Conservation (phyloP, 2,329 filamentous ascomycete species). For the Xylariales sp. region DNA sequence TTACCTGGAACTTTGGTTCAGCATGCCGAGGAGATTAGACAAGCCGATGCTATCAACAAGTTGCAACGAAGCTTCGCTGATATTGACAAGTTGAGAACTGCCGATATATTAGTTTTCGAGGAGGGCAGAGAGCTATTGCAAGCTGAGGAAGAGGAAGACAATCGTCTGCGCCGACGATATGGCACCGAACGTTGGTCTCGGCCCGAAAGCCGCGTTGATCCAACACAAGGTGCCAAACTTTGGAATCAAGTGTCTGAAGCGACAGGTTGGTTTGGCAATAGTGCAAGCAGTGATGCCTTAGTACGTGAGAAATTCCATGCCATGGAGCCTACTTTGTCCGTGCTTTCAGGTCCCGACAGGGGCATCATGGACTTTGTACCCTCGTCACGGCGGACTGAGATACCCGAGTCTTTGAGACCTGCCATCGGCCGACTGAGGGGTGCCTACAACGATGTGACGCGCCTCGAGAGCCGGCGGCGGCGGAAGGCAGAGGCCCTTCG, state of each 20-base stretch:
- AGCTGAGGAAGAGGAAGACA: slow-evolving; percentile 80
- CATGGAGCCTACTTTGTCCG: slow-evolving; percentile 67
- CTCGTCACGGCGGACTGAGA: slow-evolving; percentile 71
- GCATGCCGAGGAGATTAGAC: slow-evolving; percentile 89
- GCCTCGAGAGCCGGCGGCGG: slow-evolving; percentile 74
- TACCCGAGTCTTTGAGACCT: slow-evolving; percentile 75
- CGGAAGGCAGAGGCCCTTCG: slow-evolving; percentile 75
- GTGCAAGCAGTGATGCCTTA: slow-evolving; percentile 48
- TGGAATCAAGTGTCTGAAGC: slow-evolving; percentile 75
- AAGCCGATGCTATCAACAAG: slow-evolving; percentile 78
- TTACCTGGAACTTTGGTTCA: slow-evolving; percentile 79
- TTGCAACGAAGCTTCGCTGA: slow-evolving; percentile 79
- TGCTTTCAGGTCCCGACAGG: slow-evolving; percentile 75
- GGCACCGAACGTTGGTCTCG: slow-evolving; percentile 85
- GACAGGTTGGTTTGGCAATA: slow-evolving; percentile 74
- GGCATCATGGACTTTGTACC: slow-evolving; percentile 86
- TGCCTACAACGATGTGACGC: slow-evolving; percentile 77
- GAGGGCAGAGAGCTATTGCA: slow-evolving; percentile 76
- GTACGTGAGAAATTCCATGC: slow-evolving; percentile 76
- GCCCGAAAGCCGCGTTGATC: slow-evolving; percentile 63
- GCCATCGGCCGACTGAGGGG: slow-evolving; percentile 73
- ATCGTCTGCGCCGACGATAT: slow-evolving; percentile 67
- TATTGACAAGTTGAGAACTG: slow-evolving; percentile 81
- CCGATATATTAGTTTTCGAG: slow-evolving; percentile 72
- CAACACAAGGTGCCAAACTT: slow-evolving; percentile 57